Conservation (phyloP, 768 basidiomycete genomes). For the Gelatoporia subvermispora region DNA sequence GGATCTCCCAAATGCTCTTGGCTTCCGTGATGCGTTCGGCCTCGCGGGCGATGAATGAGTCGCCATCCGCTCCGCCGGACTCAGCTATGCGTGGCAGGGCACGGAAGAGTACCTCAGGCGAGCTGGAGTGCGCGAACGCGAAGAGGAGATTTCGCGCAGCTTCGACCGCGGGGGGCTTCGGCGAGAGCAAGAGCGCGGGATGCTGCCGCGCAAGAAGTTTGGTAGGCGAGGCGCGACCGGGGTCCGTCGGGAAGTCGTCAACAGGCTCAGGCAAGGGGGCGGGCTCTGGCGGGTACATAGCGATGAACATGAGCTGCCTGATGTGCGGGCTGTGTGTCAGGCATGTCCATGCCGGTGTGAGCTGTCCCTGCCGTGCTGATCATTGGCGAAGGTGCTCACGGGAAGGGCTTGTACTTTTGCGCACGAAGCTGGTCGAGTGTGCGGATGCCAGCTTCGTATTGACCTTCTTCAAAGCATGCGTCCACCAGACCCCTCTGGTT, state of each 20-base stretch:
- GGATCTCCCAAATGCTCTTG: conserved; percentile 57
- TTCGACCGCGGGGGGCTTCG: conserved; percentile 40
- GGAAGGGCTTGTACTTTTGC: conserved; percentile 48
- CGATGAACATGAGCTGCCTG: conserved; percentile 63
- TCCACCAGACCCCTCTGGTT: conserved; percentile 59
- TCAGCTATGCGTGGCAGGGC: conserved; percentile 48
- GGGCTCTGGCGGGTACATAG: conserved; percentile 50
- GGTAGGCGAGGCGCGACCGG: conserved; percentile 23
- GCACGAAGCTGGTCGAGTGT: conserved; percentile 60
- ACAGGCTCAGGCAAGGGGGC: conserved; percentile 18
- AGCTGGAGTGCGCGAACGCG: conserved; percentile 53
- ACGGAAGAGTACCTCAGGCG: conserved; percentile 45
- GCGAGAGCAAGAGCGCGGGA: conserved; percentile 34
- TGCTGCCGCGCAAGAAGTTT: conserved; percentile 31
- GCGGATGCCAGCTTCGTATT: conserved; percentile 64
- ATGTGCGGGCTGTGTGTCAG: conserved; percentile 46
- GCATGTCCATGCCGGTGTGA: not conserved
- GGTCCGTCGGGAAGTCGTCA: conserved; percentile 14
- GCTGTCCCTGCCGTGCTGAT: not conserved
- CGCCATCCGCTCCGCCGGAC: conserved; percentile 25
- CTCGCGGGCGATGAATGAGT: conserved; percentile 54
- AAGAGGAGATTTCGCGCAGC: conserved; percentile 51
- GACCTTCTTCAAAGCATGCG: conserved; percentile 71
- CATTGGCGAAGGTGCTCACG: conserved; percentile 37
- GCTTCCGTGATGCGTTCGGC: conserved; percentile 48